Evolutionary conservation across 805 yeast genomes (phyloP), one percentile per base, ranked within the genome.

Genomic region (Yarrowia bubula): DNA sequence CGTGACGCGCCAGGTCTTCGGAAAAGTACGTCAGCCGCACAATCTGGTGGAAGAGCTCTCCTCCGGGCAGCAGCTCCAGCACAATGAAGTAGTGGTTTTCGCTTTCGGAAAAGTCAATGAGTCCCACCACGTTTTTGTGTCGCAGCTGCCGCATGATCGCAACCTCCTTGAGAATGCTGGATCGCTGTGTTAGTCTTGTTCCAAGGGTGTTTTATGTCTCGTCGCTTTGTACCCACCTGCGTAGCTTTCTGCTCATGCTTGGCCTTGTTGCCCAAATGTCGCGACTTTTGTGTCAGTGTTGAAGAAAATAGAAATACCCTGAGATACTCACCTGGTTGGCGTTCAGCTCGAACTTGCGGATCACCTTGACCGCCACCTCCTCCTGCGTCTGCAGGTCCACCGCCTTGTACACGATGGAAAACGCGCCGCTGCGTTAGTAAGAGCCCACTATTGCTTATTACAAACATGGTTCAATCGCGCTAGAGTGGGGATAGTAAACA

Each of bases 401-500:
- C 0, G 96, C 96, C 72, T 83, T 86, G 77, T 86, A 90, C 4
- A 93, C 98, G 11, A 84, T 81, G 2, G 96, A 90, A 73, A 93
- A 92, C 0, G 98, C 98, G 8, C 98, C 98, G 72, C 65, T 61
- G n/a, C 1, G 65, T 48, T 47, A 48, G 65, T 18, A 44, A 46
- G n/a, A 38, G 37, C 35, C 50, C 50, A 46, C 31, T 28, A 46
- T 46, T 22, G 50, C 50, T 46, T 46, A 46, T 46, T 46, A 46
- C 37, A 31, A 28, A 46, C 51, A 46, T 31, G 37, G 50, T 46
- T 46, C 37, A 46, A 31, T 46, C 35, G 50, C 35, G 50, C 48
- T 44, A 46, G 28, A 22, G 28, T 22, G 28, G n/a, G n/a, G 28
- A 22, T 22, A 22, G 28, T 22, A 22, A 22, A 22, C 28, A 22